Evolutionary conservation across 768 basidiomycete genomes (phyloP).

Genomic region (Neoboletus brunneissimus): DNA sequence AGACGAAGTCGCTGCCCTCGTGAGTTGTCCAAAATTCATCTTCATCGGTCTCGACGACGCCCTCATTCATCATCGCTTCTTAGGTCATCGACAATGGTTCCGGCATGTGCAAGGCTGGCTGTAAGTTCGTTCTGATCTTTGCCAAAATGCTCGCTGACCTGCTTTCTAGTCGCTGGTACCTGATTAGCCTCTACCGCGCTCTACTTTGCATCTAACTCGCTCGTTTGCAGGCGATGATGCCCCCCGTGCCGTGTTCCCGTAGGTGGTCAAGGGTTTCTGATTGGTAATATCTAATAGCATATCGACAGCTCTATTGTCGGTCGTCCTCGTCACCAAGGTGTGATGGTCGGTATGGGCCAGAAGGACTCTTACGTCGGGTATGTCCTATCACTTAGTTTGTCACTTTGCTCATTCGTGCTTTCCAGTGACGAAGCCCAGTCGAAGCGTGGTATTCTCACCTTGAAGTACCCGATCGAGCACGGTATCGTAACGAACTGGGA

Average conservation of each 20-base stretch:
- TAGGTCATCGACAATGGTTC: constrained; percentile 93
- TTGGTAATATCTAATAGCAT: constrained; percentile 10
- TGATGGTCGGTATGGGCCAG: constrained; percentile 97
- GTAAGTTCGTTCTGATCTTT: constrained; percentile 46
- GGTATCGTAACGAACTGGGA: constrained; percentile 98
- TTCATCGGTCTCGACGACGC: background rate
- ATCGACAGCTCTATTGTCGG: constrained; percentile 80
- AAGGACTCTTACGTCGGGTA: constrained; percentile 97
- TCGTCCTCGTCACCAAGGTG: constrained; percentile 90
- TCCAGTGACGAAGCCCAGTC: constrained; percentile 85
- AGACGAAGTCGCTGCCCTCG: constrained; percentile 62
- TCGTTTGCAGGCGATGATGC: constrained; percentile 75
- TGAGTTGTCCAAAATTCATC: constrained; percentile 20
- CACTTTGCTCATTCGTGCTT: constrained; percentile 12
- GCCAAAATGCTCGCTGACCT: constrained; percentile 18
- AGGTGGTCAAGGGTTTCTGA: constrained; percentile 36
- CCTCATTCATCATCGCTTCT: constrained; percentile 1
- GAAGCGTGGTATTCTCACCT: constrained; percentile 90
- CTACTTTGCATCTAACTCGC: constrained; percentile 3
- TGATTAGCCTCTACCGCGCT: background rate
- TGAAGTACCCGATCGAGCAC: constrained; percentile 94
- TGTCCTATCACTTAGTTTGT: constrained; percentile 1
- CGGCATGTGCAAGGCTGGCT: constrained; percentile 99
- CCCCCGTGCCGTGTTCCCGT: constrained; percentile 94
- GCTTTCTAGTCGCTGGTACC: constrained; percentile 59